These are phyloP conservation scores for apple (Malus domestica) DNA, from an alignment of 306 rosid species.

Conservation along the genomic window DNA sequence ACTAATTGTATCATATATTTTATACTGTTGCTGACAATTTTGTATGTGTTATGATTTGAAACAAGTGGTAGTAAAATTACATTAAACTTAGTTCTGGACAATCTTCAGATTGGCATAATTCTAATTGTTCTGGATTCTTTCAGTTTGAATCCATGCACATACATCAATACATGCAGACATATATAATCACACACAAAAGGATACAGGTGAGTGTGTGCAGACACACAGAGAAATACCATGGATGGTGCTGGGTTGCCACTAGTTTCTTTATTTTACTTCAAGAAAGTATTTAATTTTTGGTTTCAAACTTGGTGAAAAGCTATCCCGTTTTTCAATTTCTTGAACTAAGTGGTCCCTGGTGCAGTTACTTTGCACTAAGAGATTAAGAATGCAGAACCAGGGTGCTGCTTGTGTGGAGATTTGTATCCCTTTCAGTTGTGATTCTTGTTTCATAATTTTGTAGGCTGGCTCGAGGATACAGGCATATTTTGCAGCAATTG, in stretches of 20 bases:
- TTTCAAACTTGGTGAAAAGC: neutral
- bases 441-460: slow-evolving; percentile 24
- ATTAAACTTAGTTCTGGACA: neutral
- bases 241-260: neutral
- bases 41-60: neutral
- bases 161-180: neutral
- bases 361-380: neutral
- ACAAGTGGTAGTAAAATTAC: neutral
- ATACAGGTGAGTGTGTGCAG: too few relatives aligned
- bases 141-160: neutral
- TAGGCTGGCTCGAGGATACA: slow-evolving; percentile 98
- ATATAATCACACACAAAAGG: too few relatives aligned
- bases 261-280: neutral
- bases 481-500: slow-evolving; percentile 96
- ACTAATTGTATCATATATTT: neutral
- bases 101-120: neutral
- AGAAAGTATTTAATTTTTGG: neutral
- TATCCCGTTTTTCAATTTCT: neutral
- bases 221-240: neutral
- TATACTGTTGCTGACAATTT: neutral
- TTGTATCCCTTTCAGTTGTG: slow-evolving; percentile 11
- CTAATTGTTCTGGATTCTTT: neutral
- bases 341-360: neutral
- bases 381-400: neutral
- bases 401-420: slow-evolving; percentile 2